Evolutionary conservation across 2,329 filamentous ascomycete genomes (phyloP), one percentile per base, ranked within the genome.

Genomic region (Hymenoscyphus scutula): DNA sequence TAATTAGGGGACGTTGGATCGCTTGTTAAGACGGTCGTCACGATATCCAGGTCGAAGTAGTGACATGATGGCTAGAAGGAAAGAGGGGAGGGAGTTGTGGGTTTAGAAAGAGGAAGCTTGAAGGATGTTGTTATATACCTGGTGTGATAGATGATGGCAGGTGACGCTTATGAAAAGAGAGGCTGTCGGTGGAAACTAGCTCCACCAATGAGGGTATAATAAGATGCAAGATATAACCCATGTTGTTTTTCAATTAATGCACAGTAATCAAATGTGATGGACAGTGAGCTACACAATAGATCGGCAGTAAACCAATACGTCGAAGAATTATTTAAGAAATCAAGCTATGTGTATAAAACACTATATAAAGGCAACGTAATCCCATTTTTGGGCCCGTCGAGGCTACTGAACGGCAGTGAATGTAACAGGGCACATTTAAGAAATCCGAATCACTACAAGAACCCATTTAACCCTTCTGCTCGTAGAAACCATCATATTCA

Each of bases 11-110:
- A 55, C 37, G 23, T 56, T 65, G 48, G 25, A 34, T 58, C 32
- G 30, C 25, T 56, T 60, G 58, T 32, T 58, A 32, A 38, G 59
- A 30, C n/a, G 48, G 34, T 51, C 23, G 45, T 58, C 27, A 38
- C 51, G 27, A 58, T 58, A 58, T 29, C 45, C 45, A 51, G 34
- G n/a, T 51, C 6, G 23, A 51, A 51, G 45, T 23, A 51, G 45
- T 51, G 45, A 51, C 19, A 51, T 51, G 19, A 51, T 51, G 45
- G 19, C 45, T 23, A 5, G 45, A 51, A 25, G 8, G 45, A n/a
- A 15, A 56, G 37, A 15, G 25, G 55, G 45, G 37, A 8, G 34
- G 25, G 25, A 37, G 34, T 23, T 41, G 19, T 34, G 19, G 23
- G 41, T 57, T 34, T 38, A 38, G 55, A 27, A 13, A n/a, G 23